A percentile compares a stretch with the other conserved stretches of the same genome.
Conservation (phyloP, 768 basidiomycete genomes). For the Termitomyces sp. region DNA sequence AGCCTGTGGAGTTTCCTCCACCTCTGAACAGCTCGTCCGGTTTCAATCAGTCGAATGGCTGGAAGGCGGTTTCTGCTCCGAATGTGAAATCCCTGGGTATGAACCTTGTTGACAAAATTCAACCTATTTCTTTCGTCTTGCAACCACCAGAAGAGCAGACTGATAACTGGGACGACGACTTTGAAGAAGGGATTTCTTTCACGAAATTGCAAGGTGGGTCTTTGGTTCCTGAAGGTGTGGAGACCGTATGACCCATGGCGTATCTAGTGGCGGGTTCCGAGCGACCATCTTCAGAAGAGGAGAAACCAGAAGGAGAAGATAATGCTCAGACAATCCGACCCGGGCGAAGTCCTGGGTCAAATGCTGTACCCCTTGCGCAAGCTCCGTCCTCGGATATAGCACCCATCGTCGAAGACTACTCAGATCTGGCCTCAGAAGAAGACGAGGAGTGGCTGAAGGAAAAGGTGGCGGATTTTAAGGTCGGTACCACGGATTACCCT, state of each 20-base stretch:
- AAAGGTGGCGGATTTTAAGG: slow-evolving; percentile 84
- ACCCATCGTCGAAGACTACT: slow-evolving; percentile 86
- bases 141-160: slow-evolving; percentile 81
- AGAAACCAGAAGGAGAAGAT: slow-evolving; percentile 55
- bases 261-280: slow-evolving; percentile 47
- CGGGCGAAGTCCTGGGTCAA: slow-evolving; percentile 58
- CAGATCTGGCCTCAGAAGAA: slow-evolving; percentile 79
- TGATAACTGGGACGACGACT: slow-evolving; percentile 99
- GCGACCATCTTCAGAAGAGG: slow-evolving; percentile 52
- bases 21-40: slow-evolving; percentile 24
- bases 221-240: background rate
- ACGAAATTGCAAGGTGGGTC: slow-evolving; percentile 67
- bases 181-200: slow-evolving; percentile 88
- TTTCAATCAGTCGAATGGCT: slow-evolving; percentile 23
- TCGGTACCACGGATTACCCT: slow-evolving; percentile 21
- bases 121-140: slow-evolving; percentile 61
- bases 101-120: slow-evolving; percentile 46
- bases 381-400: slow-evolving; percentile 57
- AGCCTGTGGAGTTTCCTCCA: slow-evolving; percentile 26
- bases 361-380: slow-evolving; percentile 49
- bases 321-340: slow-evolving; percentile 81
- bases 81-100: slow-evolving; percentile 29
- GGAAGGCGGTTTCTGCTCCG: slow-evolving; percentile 29
- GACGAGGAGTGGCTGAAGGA: slow-evolving; percentile 62
- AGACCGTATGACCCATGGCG: background rate